Evolutionary conservation across 768 basidiomycete genomes (phyloP).

Genomic region (Russula brevipes): DNA sequence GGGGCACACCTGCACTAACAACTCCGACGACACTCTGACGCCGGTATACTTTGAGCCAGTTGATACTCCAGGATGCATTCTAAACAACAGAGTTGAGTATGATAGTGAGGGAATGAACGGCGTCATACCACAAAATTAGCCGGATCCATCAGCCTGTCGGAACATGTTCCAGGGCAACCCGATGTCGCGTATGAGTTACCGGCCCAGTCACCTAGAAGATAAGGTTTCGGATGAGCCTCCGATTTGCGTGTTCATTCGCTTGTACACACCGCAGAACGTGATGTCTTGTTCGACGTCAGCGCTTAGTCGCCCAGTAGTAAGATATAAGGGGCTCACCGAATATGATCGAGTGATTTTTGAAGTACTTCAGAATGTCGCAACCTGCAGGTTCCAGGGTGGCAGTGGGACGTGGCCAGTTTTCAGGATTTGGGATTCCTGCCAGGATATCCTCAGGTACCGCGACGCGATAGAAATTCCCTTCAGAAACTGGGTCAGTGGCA

Average conservation of each 20-base stretch:
- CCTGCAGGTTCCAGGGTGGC: conserved; percentile 49
- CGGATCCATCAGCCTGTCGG: conserved; percentile 57
- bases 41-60: conserved; percentile 65
- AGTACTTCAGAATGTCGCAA: conserved; percentile 57
- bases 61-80: conserved; percentile 82
- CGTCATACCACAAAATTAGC: conserved; percentile 61
- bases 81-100: conserved; percentile 28
- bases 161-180: conserved; percentile 71
- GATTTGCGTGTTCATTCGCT: not conserved
- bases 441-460: conserved; percentile 66
- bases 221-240: conserved; percentile 14
- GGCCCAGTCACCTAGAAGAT: conserved; percentile 66
- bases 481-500: not conserved
- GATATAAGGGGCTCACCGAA: conserved; percentile 49
- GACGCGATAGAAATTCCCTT: conserved; percentile 81
- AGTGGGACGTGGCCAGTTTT: conserved; percentile 62
- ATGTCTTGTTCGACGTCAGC: conserved; percentile 47
- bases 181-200: conserved; percentile 73
- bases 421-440: conserved; percentile 56
- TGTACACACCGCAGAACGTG: conserved; percentile 66
- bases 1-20: conserved; percentile 13
- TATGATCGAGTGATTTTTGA: conserved; percentile 65
- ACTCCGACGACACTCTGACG: conserved; percentile 14
- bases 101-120: not conserved
- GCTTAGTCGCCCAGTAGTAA: not conserved